Conservation (phyloP, 2,329 filamentous ascomycete species). For the Xylaria polymorpha region DNA sequence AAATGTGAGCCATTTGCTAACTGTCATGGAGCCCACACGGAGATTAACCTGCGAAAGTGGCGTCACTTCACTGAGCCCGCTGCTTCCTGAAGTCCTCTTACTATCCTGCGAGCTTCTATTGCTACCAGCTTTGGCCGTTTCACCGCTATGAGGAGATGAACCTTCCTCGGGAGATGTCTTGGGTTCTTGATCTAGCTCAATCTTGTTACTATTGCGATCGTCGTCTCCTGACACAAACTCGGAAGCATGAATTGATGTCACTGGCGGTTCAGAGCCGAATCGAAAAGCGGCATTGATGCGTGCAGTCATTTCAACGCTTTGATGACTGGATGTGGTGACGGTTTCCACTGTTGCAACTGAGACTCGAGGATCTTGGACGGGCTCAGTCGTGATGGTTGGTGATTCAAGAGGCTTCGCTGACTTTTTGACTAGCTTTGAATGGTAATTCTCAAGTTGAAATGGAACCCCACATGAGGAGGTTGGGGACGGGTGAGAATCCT, state of each 20-base stretch:
- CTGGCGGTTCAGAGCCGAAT: conserved; percentile 55
- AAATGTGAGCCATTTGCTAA: conserved; percentile 89
- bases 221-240: conserved; percentile 57
- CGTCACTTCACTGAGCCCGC: conserved; percentile 66
- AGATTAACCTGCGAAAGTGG: conserved; percentile 79
- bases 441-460: conserved; percentile 66
- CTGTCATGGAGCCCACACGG: conserved; percentile 82
- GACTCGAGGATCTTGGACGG: conserved; percentile 47
- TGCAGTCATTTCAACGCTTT: conserved; percentile 66
- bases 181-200: conserved; percentile 35
- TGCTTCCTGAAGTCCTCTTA: conserved; percentile 57
- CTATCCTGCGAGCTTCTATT: conserved; percentile 55
- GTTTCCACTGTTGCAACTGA: conserved; percentile 51
- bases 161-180: conserved; percentile 46
- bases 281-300: conserved; percentile 62
- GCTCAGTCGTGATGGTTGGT: conserved; percentile 56
- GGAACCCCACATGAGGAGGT: conserved; percentile 68
- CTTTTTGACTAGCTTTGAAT: conserved; percentile 52
- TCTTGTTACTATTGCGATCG: conserved; percentile 51
- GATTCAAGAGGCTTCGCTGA: conserved; percentile 58
- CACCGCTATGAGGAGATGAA: conserved; percentile 49
- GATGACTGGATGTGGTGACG: conserved; percentile 61
- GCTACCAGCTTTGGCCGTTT: conserved; percentile 40
- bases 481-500: conserved; percentile 67
- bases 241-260: conserved; percentile 57